A percentile compares a stretch with the other conserved stretches of the same genome.
phyloP scores from a whole-genome alignment of 2,329 filamentous ascomycete species.

The Hymenoscyphus linearis region DNA sequence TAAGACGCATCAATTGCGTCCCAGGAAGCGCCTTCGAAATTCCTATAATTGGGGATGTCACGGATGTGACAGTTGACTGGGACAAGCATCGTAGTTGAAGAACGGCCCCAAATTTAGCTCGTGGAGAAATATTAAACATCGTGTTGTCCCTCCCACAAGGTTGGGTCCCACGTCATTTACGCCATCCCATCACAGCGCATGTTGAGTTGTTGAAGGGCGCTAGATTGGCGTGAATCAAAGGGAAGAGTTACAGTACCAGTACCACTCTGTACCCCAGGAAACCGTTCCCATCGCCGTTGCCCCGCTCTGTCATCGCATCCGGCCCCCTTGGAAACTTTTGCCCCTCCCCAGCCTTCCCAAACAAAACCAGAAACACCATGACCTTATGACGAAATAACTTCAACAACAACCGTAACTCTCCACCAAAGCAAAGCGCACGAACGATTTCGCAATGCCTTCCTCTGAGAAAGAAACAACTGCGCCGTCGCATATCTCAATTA shows the following conservation, averaged over 20 bases:
- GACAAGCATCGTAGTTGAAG: background rate
- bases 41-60: background rate
- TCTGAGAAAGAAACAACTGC: constrained; percentile 21
- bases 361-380: constrained; percentile 11
- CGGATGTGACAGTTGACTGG: background rate
- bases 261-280: background rate
- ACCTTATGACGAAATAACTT: constrained; percentile 7
- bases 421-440: background rate
- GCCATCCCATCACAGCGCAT: constrained; percentile 10
- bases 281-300: constrained; percentile 3
- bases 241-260: background rate
- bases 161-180: background rate
- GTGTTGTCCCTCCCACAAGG: background rate
- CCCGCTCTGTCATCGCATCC: background rate
- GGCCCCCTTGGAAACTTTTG: constrained; percentile 1
- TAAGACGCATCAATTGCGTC: background rate
- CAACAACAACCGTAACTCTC: background rate
- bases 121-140: constrained; percentile 15
- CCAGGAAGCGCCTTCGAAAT: background rate
- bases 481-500: constrained; percentile 25
- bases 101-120: background rate
- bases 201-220: constrained; percentile 11
- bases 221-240: constrained; percentile 7
- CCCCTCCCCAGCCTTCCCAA: background rate
- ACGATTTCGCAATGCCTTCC: constrained; percentile 15